These are phyloP conservation scores for Bocquillonia castaneifolia DNA, from an alignment of 441 rosid species.

Conservation along the genomic window DNA sequence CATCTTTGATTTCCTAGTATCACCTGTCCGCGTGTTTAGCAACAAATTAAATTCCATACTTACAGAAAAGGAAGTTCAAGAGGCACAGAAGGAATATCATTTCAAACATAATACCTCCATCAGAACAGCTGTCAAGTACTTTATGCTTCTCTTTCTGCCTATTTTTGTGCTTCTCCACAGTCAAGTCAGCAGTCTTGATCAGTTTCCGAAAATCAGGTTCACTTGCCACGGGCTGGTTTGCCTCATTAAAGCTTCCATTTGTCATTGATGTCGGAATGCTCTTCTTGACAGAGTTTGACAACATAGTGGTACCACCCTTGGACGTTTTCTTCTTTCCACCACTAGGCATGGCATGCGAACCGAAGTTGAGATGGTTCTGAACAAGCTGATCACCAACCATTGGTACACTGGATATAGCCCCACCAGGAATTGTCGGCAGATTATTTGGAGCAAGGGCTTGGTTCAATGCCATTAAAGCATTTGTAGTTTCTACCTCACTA, in stretches of 20 bases:
- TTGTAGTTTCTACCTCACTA: conserved; percentile 73
- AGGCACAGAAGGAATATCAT: conserved; percentile 21
- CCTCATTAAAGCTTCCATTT: conserved; percentile 38
- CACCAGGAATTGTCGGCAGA: conserved; percentile 37
- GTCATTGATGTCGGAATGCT: conserved; percentile 26
- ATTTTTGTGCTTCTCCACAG: conserved; percentile 42
- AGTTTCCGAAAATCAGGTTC: conserved; percentile 34
- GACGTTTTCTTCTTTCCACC: conserved; percentile 44
- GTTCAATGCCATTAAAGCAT: conserved; percentile 46
- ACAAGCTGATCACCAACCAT: conserved; percentile 29
- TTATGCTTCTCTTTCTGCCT: conserved; percentile 67
- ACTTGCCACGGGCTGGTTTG: conserved; percentile 33
- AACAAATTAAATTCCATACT: conserved; percentile 27
- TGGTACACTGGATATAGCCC: conserved; percentile 20
- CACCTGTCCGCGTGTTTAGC: conserved; percentile 46
- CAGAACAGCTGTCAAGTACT: conserved; percentile 41
- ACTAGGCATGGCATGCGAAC: conserved; percentile 25
- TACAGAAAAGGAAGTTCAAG: conserved; percentile 16
- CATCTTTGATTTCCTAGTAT: conserved; percentile 44
- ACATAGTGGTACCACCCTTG: conserved; percentile 37
- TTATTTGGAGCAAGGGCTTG: conserved; percentile 40
- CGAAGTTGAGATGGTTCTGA: conserved; percentile 27
- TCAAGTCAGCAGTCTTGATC: conserved; percentile 37
- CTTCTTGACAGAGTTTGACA: conserved; percentile 42
- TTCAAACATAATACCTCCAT: conserved; percentile 61